These are phyloP conservation scores for Paracoccidioides brasiliensis DNA, from an alignment of 2,329 filamentous ascomycete genomes.

Conservation along the genomic window DNA sequence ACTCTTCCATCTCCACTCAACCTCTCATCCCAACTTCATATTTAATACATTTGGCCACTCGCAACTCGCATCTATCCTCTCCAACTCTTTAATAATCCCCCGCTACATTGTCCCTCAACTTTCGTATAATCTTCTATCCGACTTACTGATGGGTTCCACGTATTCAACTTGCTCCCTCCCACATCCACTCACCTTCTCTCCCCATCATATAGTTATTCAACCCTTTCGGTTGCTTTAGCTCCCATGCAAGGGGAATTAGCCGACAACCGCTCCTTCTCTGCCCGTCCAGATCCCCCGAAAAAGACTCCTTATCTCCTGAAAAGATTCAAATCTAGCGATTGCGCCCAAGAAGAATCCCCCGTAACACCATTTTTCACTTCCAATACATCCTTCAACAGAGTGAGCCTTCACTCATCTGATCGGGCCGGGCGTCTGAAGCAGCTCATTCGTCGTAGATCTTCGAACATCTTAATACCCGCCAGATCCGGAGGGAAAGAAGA, in stretches of 20 bases:
- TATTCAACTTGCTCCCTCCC: slow-evolving; percentile 20
- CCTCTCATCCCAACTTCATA: no score
- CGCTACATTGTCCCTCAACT: neutral
- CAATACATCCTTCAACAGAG: no score
- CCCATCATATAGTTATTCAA: slow-evolving; percentile 38
- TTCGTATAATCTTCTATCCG: neutral
- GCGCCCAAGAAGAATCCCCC: neutral
- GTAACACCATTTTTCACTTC: no score
- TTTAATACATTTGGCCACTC: no score
- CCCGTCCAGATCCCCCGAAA: neutral
- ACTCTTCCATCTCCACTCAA: neutral
- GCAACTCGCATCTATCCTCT: neutral
- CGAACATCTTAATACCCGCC: neutral
- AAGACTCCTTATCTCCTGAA: no score
- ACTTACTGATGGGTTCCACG: slow-evolving; percentile 24
- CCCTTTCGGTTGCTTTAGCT: slow-evolving; percentile 30
- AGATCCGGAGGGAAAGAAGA: neutral
- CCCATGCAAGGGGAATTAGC: slow-evolving; percentile 12
- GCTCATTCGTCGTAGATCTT: no score
- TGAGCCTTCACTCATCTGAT: neutral
- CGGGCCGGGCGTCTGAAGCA: no score
- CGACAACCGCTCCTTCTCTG: neutral
- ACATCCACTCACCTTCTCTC: slow-evolving; percentile 34
- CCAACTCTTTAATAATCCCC: neutral
- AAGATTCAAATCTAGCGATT: no score